Base-by-base conservation (phyloP, 2,329 filamentous ascomycete species). In the Septoria linicola region DNA sequence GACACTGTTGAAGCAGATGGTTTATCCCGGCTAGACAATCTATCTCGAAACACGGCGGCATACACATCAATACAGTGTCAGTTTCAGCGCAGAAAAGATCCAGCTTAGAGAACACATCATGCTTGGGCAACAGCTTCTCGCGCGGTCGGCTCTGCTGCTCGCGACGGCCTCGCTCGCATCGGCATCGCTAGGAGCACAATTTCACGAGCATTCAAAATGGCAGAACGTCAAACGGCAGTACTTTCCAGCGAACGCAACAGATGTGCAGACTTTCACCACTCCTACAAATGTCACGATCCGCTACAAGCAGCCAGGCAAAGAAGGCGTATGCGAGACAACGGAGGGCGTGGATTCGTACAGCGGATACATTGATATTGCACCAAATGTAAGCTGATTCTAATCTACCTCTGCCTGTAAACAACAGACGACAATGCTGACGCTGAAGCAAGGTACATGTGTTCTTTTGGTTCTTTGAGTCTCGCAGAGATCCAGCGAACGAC, bases 401-500 rank as follows among this genome's bases (percentile, higher is more conserved):
- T 10, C 23, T 5, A 10, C 23, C 23, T 27, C 23, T 10, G 23
- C 23, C 10, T n/a, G n/a, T n/a, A n/a, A n/a, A n/a, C n/a, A n/a
- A n/a, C n/a, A n/a, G n/a, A n/a, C n/a, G n/a, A 5, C 23, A 27
- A 27, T 27, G 23, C 23, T 27, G 23, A 27, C 23, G 5, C 10
- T 5, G 10, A 27, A 5, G 5, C 5, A 27, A 27, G 23, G 23
- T 56, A 10, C 74, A 83, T 60, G 83, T 79, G 35, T 84, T 83
- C 67, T 85, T 84, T 68, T 82, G 81, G 80, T 84, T 83, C 61
- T 79, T 84, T 59, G 80, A 83, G 58, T 72, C 80, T 4, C 72
- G 80, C 8, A 72, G 78, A 3, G 70, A 76, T 59, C 73, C 80
- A 1, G 59, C 64, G 7, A 72, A 76, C 36, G 80, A 80, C 3